These are phyloP conservation scores for Nigrograna mackinnonii DNA, from an alignment of 2,329 filamentous ascomycete species.

Conservation along the genomic window DNA sequence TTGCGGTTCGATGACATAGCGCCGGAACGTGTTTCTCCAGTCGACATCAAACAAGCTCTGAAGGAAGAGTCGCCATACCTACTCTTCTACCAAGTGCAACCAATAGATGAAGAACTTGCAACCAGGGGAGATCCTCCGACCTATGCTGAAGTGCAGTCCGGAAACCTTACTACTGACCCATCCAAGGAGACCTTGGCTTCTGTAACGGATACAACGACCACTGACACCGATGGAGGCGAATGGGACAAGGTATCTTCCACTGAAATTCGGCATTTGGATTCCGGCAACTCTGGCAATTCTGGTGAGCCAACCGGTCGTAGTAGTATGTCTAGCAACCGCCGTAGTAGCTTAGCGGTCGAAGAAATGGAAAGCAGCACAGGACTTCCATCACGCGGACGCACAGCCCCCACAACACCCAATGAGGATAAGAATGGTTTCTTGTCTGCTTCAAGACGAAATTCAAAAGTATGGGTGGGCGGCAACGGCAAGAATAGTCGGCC, in stretches of 20 bases:
- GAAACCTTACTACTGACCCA: slow-evolving; percentile 19
- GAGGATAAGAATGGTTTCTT: slow-evolving; percentile 41
- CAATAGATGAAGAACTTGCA: slow-evolving; percentile 72
- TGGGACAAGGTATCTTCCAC: slow-evolving; percentile 21
- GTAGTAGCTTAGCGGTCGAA: slow-evolving; percentile 46
- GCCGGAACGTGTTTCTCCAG: slow-evolving; percentile 69
- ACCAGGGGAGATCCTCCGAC: slow-evolving; percentile 41
- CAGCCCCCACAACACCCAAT: slow-evolving; percentile 48
- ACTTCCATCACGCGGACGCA: slow-evolving; percentile 30
- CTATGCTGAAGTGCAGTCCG: slow-evolving; percentile 41
- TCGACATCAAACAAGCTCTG: slow-evolving; percentile 78
- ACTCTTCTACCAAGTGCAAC: slow-evolving; percentile 92
- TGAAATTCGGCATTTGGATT: slow-evolving; percentile 16
- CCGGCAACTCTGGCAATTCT: slow-evolving; percentile 17
- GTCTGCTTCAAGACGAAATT: slow-evolving; percentile 35
- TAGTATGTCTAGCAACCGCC: slow-evolving; percentile 41
- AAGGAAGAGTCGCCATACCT: slow-evolving; percentile 91
- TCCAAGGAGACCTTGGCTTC: slow-evolving; percentile 34
- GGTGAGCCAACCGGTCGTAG: slow-evolving; percentile 32
- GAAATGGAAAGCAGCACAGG: slow-evolving; percentile 36
- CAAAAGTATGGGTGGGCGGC: slow-evolving; percentile 32
- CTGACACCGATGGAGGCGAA: slow-evolving; percentile 24
- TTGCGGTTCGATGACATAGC: slow-evolving; percentile 90
- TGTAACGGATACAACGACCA: slow-evolving; percentile 7
- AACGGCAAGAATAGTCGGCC: slow-evolving; percentile 45